Evolutionary conservation across 2,329 filamentous ascomycete species (phyloP).

Genomic region (Colletotrichum incanum): DNA sequence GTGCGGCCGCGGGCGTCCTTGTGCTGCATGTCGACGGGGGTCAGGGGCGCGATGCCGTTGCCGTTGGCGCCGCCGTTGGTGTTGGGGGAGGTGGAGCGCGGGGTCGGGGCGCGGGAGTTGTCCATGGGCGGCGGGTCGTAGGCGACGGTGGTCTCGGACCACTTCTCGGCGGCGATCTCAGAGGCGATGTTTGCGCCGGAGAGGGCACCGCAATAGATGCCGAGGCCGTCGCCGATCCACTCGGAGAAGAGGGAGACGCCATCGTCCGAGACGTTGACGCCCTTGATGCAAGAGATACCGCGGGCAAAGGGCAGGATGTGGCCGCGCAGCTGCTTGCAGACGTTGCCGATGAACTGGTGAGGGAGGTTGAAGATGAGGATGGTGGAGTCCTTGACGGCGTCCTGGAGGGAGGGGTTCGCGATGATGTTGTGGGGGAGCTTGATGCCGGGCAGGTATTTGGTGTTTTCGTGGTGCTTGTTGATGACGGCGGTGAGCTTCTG

Average conservation of each 20-base stretch:
- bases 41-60: conserved; percentile 52
- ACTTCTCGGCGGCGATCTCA: conserved; percentile 96
- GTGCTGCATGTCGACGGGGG: conserved; percentile 72
- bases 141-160: conserved; percentile 96
- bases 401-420: conserved; percentile 85
- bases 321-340: conserved; percentile 87
- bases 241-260: conserved; percentile 94
- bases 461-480: conserved; percentile 94
- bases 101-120: conserved; percentile 79
- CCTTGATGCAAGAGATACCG: conserved; percentile 98
- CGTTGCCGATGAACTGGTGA: conserved; percentile 93
- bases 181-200: conserved; percentile 97
- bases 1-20: conserved; percentile 78
- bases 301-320: conserved; percentile 93
- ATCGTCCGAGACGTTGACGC: conserved; percentile 90
- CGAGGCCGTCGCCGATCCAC: conserved; percentile 90
- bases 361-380: conserved; percentile 97
- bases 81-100: conserved; percentile 63
- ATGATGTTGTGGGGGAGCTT: conserved; percentile 85
- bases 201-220: conserved; percentile 96
- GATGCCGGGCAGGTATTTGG: conserved; percentile 97
- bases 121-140: conserved; percentile 95
- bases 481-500: conserved; percentile 94
- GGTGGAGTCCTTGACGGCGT: conserved; percentile 86
- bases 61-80: conserved; percentile 61